These are phyloP conservation scores for Pythium pyrilobum DNA, from an alignment of 352 stramenopile genomes.

Conservation along the genomic window DNA sequence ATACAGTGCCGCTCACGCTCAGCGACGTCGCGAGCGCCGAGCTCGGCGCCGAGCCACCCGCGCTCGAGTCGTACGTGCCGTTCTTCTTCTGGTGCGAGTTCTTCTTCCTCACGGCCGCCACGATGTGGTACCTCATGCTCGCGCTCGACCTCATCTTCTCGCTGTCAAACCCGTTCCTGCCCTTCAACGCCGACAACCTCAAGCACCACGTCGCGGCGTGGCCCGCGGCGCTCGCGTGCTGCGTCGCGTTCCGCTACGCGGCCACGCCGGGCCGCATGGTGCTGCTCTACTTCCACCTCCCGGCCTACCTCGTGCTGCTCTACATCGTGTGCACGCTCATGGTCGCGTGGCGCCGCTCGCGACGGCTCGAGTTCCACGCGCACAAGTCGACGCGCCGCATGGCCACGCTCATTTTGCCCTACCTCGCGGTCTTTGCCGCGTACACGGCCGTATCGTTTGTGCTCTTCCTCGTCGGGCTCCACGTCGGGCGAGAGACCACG, in stretches of 20 bases:
- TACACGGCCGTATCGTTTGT: conserved; percentile 44
- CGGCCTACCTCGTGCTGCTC: conserved; percentile 55
- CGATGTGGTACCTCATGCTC: conserved; percentile 85
- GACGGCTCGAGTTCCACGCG: conserved; percentile 67
- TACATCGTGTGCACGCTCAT: conserved; percentile 60
- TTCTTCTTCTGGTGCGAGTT: conserved; percentile 85
- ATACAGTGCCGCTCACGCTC: conserved; percentile 36
- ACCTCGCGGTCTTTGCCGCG: conserved; percentile 56
- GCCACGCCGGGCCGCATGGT: conserved; percentile 19
- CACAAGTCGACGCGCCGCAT: conserved; percentile 74
- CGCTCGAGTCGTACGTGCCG: conserved; percentile 41
- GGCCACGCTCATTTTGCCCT: conserved; percentile 82
- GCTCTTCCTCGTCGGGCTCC: conserved; percentile 48
- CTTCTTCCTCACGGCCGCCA: conserved; percentile 75
- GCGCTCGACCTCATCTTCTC: conserved; percentile 84
- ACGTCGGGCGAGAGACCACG: conserved; percentile 24
- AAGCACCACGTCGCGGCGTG: conserved; percentile 83
- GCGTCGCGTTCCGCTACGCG: conserved; percentile 59
- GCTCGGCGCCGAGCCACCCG: conserved; percentile 21
- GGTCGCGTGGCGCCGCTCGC: conserved; percentile 62
- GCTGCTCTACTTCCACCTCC: conserved; percentile 65
- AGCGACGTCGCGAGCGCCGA: conserved; percentile 59
- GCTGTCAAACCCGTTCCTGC: conserved; percentile 82
- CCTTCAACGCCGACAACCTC: conserved; percentile 82
- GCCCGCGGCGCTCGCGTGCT: conserved; percentile 62